Evolutionary conservation across 176 grass and related monocot species (phyloP).

Genomic region (Cenchrus americanus): DNA sequence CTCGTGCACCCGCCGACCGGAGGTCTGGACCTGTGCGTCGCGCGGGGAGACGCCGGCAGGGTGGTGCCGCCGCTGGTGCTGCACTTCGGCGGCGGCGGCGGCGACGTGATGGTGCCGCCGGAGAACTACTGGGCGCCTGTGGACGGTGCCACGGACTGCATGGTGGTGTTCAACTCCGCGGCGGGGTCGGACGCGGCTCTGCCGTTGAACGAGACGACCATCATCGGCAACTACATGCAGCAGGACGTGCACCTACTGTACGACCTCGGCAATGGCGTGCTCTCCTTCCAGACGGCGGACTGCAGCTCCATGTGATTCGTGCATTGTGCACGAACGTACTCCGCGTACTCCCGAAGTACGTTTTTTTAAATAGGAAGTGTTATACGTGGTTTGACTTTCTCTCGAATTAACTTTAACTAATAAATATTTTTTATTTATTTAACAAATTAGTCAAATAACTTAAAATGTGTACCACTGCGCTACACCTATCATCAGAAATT

Average conservation of each 20-base stretch:
- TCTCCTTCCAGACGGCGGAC: conserved; percentile 27
- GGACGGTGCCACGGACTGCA: background rate
- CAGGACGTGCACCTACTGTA: conserved; percentile 43
- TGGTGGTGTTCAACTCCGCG: conserved; percentile 3
- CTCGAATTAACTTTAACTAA: too few relatives aligned
- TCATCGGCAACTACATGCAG: conserved; percentile 40
- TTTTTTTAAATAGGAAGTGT: too few relatives aligned
- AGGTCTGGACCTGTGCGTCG: background rate
- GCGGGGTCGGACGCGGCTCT: background rate
- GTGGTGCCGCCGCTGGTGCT: background rate
- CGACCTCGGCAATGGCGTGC: conserved; percentile 12
- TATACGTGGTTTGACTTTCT: too few relatives aligned
- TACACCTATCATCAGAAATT: too few relatives aligned
- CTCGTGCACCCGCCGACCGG: background rate
- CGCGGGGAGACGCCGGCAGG: background rate
- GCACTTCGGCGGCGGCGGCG: background rate
- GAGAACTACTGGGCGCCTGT: conserved; percentile 4
- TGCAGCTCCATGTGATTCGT: conserved; percentile 26
- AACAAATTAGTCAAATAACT: too few relatives aligned
- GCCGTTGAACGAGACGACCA: background rate
- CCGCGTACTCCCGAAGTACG: too few relatives aligned
- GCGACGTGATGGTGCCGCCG: background rate
- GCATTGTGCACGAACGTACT: too few relatives aligned
- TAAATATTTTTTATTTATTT: too few relatives aligned
- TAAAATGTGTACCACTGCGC: too few relatives aligned